Base-by-base conservation (phyloP, 306 rosid genomes). In the Begonia masoniana region DNA sequence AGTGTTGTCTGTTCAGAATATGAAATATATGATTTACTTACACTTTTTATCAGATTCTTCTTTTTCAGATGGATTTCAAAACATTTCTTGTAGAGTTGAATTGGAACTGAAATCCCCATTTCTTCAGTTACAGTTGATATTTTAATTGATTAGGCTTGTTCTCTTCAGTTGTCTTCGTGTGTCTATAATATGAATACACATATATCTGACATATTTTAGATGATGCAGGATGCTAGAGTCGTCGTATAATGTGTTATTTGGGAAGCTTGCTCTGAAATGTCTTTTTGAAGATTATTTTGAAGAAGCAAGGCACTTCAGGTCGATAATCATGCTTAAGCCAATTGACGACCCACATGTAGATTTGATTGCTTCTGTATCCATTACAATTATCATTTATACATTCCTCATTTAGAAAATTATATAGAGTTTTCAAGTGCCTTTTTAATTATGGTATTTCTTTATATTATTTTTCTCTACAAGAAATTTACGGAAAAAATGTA, bases 281-380 rank as follows among this genome's bases (percentile, higher is more conserved):
- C 92, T 91, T 58, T 86, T 91, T 65, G 65, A 78, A 13, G 99
- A 91, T 56, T 91, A 91, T 50, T 86, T 76, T 61, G 81, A 86
- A 17, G 72, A 75, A 66, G 88, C 94, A 1, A 64, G 70, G 60
- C 84, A 86, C 62, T 81, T 91, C 64, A 66, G 68, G 56, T 69
- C 99, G 9, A 51, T 77, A 62, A 86, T 91, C 15, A 83, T 91
- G 96, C 84, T 91, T n/a, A 86, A 86, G 65, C 99, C 99, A 3
- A 79, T 86, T 41, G 99, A 86, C 43, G 99, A 91, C 55, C 99
- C 94, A 53, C 86, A 81, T 68, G 99, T 91, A 16, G 96, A 91
- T 83, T 74, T 86, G 63, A 74, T 91, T 26, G 99, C 99, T 41
- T 85, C 93, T 4, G 96, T 91, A 85, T 78, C 80, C 76, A 35